Evolutionary conservation across 1,139 yeast species (phyloP), one percentile per base, ranked within the genome.

Genomic region (Geotrichum aggregatum): DNA sequence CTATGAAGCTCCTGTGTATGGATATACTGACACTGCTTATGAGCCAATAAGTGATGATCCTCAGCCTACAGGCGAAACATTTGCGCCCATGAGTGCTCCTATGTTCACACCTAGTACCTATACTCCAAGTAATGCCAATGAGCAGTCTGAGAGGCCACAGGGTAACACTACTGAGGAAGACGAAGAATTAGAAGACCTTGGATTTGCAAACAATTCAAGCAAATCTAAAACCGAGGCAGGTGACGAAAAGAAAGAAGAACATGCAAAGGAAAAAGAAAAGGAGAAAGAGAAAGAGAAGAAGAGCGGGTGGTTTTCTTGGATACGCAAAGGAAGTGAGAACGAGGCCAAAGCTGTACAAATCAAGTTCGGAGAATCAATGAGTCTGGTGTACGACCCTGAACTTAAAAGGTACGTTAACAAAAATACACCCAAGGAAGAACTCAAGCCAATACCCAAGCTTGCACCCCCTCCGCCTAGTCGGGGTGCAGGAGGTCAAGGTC

Each of bases 401-500:
- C 77, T 87, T 63, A 84, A 85, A 65, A 77, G 96, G 63, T 92
- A 97, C 96, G 81, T 92, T 51, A 84, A 87, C 64, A 81, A 80
- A 56, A 80, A 82, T 16, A 81, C 87, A 0, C 78, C 86, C 44
- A 82, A 82, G 57, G 96, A 88, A 47, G 87, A 84, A 59, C 82
- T 92, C 1, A 87, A 95, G 1, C 94, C 95, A 1, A 92, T 94
- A 2, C 87, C 88, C 33, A 77, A 75, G 61, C 56, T 64, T 8
- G 65, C 67, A 8, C 66, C 68, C 6, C 68, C 69, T 4, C 57
- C 63, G 8, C 52, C 56, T 22, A 58, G 57, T 7, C 19, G 54
- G 3, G 50, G 56, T 6, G 8, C 18, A 11, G 30, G 16, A 36
- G 56, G 10, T 43, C 57, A 11, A 41, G 49, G 35, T 59, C 61